Evolutionary conservation across 2,329 filamentous ascomycete species (phyloP), one percentile per base, ranked within the genome.

Genomic region (Arthrobotrys musiformis): DNA sequence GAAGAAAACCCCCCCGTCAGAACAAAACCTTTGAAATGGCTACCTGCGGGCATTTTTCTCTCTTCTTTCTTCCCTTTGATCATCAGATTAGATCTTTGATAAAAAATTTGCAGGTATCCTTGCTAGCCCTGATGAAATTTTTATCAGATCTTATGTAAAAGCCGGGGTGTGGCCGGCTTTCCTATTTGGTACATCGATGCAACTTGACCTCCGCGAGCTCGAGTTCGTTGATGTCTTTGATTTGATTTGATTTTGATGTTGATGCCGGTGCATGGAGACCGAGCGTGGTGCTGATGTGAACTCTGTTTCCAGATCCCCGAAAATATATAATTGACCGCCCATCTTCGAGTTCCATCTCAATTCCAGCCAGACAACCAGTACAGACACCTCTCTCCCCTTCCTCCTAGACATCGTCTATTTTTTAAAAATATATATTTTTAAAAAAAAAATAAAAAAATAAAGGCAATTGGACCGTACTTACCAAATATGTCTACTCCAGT

Each of bases 401-500:
- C 22, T 22, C 8, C 9, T 17, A 42, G n/a, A 35, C 42, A 9
- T 46, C n/a, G n/a, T 46, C 17, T 30, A 15, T 37, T 28, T 8
- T 50, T 50, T 24, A 19, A 33, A 17, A 30, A 54, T 9, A n/a
- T n/a, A n/a, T n/a, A n/a, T n/a, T n/a, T n/a, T n/a, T n/a, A n/a
- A n/a, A n/a, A n/a, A n/a, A n/a, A n/a, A n/a, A n/a, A n/a, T n/a
- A n/a, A n/a, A n/a, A n/a, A 54, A 64, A 24, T 5, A 0, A 24
- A 19, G 3, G 17, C 61, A 33, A 66, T 37, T 28, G 28, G 9
- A 11, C 28, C 8, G 48, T 24, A 19, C 61, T 26, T 17, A 22
- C 22, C 26, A 63, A 66, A 35, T 86, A 88, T 87, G 35, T 84
- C 89, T 33, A 86, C 89, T 2, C 88, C 88, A 5, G 86, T 90